These are phyloP conservation scores for Fusarium algeriense DNA, from an alignment of 2,329 filamentous ascomycete species.

Conservation along the genomic window DNA sequence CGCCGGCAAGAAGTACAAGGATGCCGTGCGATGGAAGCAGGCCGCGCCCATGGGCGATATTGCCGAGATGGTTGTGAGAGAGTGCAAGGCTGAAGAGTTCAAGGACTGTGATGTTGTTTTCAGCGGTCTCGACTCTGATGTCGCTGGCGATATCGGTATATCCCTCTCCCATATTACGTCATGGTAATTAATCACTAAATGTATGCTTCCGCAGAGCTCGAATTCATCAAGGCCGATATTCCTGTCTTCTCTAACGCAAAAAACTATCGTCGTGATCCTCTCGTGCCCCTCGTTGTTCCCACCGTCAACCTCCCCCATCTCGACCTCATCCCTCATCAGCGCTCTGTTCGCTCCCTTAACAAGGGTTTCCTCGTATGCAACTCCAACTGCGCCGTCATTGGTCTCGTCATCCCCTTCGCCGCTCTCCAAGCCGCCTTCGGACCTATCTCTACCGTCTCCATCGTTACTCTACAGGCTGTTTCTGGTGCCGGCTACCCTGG, in stretches of 20 bases:
- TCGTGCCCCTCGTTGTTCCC: slow-evolving; percentile 93
- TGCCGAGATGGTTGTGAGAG: slow-evolving; percentile 84
- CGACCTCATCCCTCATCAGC: slow-evolving; percentile 89
- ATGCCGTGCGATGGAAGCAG: slow-evolving; percentile 97
- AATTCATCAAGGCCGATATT: slow-evolving; percentile 88
- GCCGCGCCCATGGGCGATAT: slow-evolving; percentile 83
- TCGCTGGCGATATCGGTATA: slow-evolving; percentile 90
- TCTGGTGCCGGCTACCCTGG: slow-evolving; percentile 93
- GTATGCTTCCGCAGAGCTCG: slow-evolving; percentile 73
- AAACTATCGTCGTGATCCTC: slow-evolving; percentile 91
- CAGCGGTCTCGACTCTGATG: slow-evolving; percentile 90
- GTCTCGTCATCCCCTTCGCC: slow-evolving; percentile 93
- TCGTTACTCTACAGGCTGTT: slow-evolving; percentile 95
- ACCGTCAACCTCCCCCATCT: slow-evolving; percentile 93
- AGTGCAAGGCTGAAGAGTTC: slow-evolving; percentile 86
- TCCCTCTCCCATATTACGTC: slow-evolving; percentile 22
- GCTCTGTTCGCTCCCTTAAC: slow-evolving; percentile 75
- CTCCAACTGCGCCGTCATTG: slow-evolving; percentile 97
- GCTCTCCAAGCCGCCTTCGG: slow-evolving; percentile 90
- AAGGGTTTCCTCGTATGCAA: slow-evolving; percentile 97
- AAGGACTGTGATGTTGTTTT: slow-evolving; percentile 93
- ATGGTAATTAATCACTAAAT: slow-evolving; percentile 12
- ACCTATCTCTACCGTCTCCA: slow-evolving; percentile 77
- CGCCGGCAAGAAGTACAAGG: slow-evolving; percentile 92
- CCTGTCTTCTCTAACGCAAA: slow-evolving; percentile 98